phyloP scores from a whole-genome alignment of 257 asterid species.

The Eucommia ulmoides region DNA sequence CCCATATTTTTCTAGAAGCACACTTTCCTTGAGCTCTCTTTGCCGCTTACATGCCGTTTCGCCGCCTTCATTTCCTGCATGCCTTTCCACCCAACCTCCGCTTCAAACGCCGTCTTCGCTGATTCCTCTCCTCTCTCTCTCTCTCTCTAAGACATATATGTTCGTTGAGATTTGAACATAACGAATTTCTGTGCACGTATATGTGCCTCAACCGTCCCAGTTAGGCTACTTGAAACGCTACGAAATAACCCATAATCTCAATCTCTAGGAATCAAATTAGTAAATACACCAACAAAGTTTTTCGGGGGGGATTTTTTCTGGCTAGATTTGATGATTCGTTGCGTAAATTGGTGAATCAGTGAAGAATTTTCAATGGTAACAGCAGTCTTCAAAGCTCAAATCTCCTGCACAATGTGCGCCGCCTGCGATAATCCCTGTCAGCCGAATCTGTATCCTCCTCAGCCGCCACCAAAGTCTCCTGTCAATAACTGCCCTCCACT shows the following conservation, averaged over 20 bases:
- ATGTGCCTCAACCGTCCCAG: background rate
- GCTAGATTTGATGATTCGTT: background rate
- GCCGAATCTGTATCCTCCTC: too few relatives aligned
- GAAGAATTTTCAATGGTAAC: conserved; percentile 73
- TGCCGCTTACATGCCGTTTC: background rate
- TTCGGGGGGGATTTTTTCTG: background rate
- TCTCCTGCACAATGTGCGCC: too few relatives aligned
- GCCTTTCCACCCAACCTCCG: background rate
- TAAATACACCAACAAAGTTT: background rate
- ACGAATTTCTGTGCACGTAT: too few relatives aligned
- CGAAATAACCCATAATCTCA: background rate
- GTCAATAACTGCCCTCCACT: too few relatives aligned
- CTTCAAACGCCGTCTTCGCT: background rate
- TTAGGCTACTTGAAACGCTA: background rate
- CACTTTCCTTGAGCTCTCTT: background rate
- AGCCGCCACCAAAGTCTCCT: too few relatives aligned
- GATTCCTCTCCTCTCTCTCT: background rate
- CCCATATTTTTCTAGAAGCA: background rate
- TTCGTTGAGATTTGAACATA: too few relatives aligned
- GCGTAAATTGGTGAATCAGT: conserved; percentile 17
- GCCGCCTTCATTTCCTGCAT: background rate
- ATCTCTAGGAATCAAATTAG: background rate
- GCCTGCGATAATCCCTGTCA: too few relatives aligned
- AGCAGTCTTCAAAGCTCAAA: too few relatives aligned
- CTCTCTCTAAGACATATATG: too few relatives aligned